Evolutionary conservation across 2,329 filamentous ascomycete species (phyloP), one percentile per base, ranked within the genome.

Genomic region (Pezicula carpinea): DNA sequence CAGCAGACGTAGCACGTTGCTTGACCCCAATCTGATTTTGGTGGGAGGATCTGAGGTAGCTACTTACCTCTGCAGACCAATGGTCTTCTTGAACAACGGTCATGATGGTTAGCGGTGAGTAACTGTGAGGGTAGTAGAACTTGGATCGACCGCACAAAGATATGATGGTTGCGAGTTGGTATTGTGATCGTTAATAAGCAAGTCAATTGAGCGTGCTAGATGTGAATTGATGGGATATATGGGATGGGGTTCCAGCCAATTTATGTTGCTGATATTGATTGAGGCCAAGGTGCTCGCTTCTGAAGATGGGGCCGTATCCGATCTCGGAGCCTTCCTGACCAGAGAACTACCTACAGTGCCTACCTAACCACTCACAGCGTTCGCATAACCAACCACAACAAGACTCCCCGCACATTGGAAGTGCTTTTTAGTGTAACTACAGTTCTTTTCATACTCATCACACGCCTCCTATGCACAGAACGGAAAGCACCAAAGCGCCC

Each of bases 1-100:
- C 21, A 23, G 7, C 4, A 32, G 18, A 11, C 6, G 11, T 23
- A 31, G 14, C 13, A 8, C 3, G 4, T 17, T 21, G 3, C 13
- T 13, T n/a, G 5, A 22, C 18, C 23, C 13, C 31, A 33, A 11
- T 11, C n/a, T 33, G 3, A 33, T 33, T n/a, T n/a, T n/a, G 31
- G 21, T 7, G 36, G 19, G 21, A n/a, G 3, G 15, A 22, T 22
- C 8, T 13, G 11, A 22, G 5, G 5, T 8, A 3, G 4, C 22
- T 10, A 43, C 50, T 38, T 55, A 69, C 68, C 55, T 66, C 59
- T 1, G 64, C 54, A 14, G 64, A 66, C 68, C 68, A 70, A 45
- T 68, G 62, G 41, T 70, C 66, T 49, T 60, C 59, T 14, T 49
- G 39, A 32, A 53, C 43, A 14, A 39, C 41, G 26, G 48, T 26